Percentiles rank a stretch among this genome's conserved stretches.
phyloP scores from a whole-genome alignment of 164 flowering plant genomes.

The Santalum album region DNA sequence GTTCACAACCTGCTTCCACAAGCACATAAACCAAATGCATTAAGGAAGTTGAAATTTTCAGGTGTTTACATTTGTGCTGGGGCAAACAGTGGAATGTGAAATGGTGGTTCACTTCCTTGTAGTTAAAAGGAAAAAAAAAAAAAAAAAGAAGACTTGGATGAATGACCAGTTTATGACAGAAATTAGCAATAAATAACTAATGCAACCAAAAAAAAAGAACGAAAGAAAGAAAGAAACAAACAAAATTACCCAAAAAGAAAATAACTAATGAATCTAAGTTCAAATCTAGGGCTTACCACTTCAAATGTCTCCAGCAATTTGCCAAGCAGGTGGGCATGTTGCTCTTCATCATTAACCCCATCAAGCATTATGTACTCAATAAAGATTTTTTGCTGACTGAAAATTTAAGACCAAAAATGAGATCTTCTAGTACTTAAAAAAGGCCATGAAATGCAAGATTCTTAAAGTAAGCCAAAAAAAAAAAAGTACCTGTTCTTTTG shows the following conservation, averaged over 20 bases:
- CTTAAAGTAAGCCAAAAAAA: neutral
- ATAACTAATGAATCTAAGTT: too few relatives aligned
- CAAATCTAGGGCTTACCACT: slow-evolving; percentile 54
- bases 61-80: too few relatives aligned
- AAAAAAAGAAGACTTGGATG: too few relatives aligned
- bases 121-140: too few relatives aligned
- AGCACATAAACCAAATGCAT: neutral
- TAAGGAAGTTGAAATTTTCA: neutral
- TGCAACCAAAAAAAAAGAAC: too few relatives aligned
- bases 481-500: slow-evolving; percentile 55
- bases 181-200: too few relatives aligned
- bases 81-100: too few relatives aligned
- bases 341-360: slow-evolving; percentile 86
- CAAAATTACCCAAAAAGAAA: too few relatives aligned
- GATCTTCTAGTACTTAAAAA: neutral
- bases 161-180: too few relatives aligned
- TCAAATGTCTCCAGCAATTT: slow-evolving; percentile 67
- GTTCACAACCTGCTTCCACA: slow-evolving; percentile 69
- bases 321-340: slow-evolving; percentile 85
- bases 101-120: too few relatives aligned
- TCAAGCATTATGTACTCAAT: slow-evolving; percentile 98
- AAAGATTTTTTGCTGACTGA: slow-evolving; percentile 82
- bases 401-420: slow-evolving; percentile 10
- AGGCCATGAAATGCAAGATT: neutral
- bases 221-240: too few relatives aligned